Evolutionary conservation across 495 filamentous ascomycete genomes (phyloP).

Genomic region (Aspergillus saccharolyticus): DNA sequence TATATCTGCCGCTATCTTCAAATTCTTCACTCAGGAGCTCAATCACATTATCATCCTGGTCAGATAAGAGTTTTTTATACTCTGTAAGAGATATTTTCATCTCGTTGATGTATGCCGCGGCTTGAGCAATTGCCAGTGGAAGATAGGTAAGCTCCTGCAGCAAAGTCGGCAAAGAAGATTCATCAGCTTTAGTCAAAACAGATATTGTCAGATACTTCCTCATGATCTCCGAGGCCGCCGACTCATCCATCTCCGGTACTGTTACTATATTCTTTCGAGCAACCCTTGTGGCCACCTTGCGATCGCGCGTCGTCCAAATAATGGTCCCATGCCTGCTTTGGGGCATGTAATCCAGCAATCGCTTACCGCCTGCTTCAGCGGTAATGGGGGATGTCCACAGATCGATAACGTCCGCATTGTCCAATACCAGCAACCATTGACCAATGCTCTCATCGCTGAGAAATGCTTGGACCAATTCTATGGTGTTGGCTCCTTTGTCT

Average conservation of each 20-base stretch:
- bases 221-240: constrained; percentile 16
- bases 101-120: constrained; percentile 41
- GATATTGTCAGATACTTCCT: constrained; percentile 19
- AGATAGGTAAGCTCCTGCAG: constrained; percentile 29
- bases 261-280: constrained; percentile 18
- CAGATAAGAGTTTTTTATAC: constrained; percentile 41
- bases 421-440: constrained; percentile 38
- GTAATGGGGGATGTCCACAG: constrained; percentile 16
- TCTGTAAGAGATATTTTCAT: constrained; percentile 29
- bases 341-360: constrained; percentile 24
- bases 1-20: constrained; percentile 38
- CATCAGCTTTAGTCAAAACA: constrained; percentile 24
- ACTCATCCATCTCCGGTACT: constrained; percentile 24
- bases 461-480: constrained; percentile 23
- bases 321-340: constrained; percentile 20
- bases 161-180: constrained; percentile 20
- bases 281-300: constrained; percentile 21
- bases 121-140: constrained; percentile 40
- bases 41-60: constrained; percentile 29
- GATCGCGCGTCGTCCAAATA: constrained; percentile 36
- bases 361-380: constrained; percentile 1
- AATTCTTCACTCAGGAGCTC: constrained; percentile 47
- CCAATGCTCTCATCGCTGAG: constrained; percentile 22
- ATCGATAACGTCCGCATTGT: constrained; percentile 38
- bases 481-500: constrained; percentile 20